Base-by-base conservation (phyloP, 1,284 basidiomycete species). In the Hymenochaete sp. region DNA sequence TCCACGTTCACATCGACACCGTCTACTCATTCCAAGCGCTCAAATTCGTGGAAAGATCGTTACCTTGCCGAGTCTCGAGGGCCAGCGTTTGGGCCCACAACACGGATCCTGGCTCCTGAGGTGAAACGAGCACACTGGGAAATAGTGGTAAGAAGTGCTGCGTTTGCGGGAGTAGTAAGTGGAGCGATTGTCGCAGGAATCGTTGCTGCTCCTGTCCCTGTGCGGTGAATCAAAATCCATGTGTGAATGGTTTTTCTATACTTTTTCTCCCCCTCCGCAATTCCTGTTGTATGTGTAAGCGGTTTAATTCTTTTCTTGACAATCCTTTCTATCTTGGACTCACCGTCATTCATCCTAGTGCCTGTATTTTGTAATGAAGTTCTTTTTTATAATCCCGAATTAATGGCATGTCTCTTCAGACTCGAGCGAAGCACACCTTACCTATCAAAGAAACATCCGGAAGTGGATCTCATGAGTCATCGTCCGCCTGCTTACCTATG, bases 81-180 rank as follows among this genome's bases (percentile, higher is more conserved):
- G 5, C 82, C 82, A 2, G 77, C 79, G 47, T 86, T 87, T 51
- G 71, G 75, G 14, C 81, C 82, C 22, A 62, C 87, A 43, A 86
- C 84, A 36, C 70, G 68, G 33, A 67, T 87, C 22, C 67, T 82
- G 38, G 82, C 72, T 51, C 79, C 81, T n/a, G 67, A 80, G 44
- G 73, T 87, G 39, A 70, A 75, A 43, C 70, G 85, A 10, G 82
- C 77, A 3, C 85, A 88, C 55, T 88, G 84, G 85, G 83, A 87
- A 62, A 70, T 77, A 19, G 70, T 76, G 14, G 59, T 75, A 36
- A 55, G 71, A 25, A 70, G 71, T 26, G 65, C 58, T 29, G 11
- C 59, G 3, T 47, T 68, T 4, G 65, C 60, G 1, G 55, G 60
- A 10, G 22, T 68, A 19, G 50, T 66, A 11, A 43, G 61, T 14